These are phyloP conservation scores for Myochromella boudieri DNA, from an alignment of 768 basidiomycete species.

Conservation along the genomic window DNA sequence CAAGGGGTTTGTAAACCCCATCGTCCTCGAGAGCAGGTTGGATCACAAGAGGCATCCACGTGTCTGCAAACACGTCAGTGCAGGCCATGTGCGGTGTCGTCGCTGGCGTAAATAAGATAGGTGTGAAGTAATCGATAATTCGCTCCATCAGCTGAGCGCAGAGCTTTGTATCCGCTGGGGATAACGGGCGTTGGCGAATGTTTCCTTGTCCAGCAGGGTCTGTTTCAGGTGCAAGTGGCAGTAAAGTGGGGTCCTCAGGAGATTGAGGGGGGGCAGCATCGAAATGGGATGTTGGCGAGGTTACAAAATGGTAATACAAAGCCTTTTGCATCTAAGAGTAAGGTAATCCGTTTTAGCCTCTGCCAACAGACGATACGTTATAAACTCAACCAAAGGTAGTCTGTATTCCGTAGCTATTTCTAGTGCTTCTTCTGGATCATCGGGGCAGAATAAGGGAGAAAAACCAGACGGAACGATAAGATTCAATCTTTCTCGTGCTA, in stretches of 20 bases:
- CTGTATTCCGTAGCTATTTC: constrained; percentile 47
- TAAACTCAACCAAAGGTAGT: constrained; percentile 46
- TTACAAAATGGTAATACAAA: constrained; percentile 63
- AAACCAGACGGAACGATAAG: constrained; percentile 52
- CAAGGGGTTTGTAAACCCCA: constrained; percentile 70
- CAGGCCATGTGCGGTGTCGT: constrained; percentile 73
- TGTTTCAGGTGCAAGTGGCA: constrained; percentile 10
- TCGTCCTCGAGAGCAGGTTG: constrained; percentile 59
- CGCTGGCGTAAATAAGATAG: constrained; percentile 69
- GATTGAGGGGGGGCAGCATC: constrained; percentile 5
- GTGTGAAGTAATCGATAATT: constrained; percentile 69
- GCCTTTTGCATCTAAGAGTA: constrained; percentile 54
- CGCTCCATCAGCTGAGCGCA: constrained; percentile 50
- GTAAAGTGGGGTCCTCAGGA: neutral
- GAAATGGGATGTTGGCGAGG: constrained; percentile 22
- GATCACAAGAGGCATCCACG: constrained; percentile 73
- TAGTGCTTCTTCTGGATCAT: constrained; percentile 53
- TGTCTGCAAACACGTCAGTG: constrained; percentile 69
- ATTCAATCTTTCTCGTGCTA: constrained; percentile 42
- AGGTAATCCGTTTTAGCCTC: neutral
- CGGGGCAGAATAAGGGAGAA: constrained; percentile 38
- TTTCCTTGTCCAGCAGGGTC: neutral
- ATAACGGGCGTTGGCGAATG: constrained; percentile 22
- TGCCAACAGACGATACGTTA: neutral
- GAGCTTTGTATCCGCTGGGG: constrained; percentile 32